Conservation (phyloP, 2,329 filamentous ascomycete species). For the Lachnellula cervina region DNA sequence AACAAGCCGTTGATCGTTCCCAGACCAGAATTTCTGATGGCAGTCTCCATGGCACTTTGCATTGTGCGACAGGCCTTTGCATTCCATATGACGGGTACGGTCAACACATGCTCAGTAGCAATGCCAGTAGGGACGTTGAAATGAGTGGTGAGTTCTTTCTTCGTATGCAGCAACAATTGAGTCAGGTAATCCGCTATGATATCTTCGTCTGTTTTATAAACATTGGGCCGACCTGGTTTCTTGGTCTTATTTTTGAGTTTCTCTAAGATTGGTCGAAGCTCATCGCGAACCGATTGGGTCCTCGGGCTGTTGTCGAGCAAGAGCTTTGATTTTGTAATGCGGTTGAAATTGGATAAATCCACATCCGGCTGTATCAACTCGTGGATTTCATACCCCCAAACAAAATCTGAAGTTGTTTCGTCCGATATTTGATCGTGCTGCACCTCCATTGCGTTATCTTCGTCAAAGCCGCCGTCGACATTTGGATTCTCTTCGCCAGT, state of each 20-base stretch:
- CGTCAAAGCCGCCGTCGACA: background rate
- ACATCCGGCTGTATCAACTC: background rate
- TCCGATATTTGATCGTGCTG: background rate
- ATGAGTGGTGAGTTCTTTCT: slow-evolving; percentile 1
- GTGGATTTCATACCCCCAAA: slow-evolving; percentile 10
- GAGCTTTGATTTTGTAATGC: slow-evolving; percentile 12
- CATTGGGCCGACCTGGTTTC: background rate
- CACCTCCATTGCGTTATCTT: slow-evolving; percentile 3
- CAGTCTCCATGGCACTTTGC: slow-evolving; percentile 13
- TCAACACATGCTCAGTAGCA: slow-evolving; percentile 12
- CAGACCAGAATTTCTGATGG: slow-evolving; percentile 4
- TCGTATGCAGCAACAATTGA: slow-evolving; percentile 13
- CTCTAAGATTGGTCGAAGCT: slow-evolving; percentile 3
- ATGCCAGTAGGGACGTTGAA: background rate
- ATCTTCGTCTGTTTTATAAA: slow-evolving; percentile 2
- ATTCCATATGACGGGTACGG: slow-evolving; percentile 14
- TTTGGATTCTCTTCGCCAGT: background rate
- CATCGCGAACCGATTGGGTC: slow-evolving; percentile 11
- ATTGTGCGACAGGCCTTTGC: slow-evolving; percentile 14
- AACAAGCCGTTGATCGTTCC: slow-evolving; percentile 21
- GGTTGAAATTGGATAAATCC: slow-evolving; percentile 4
- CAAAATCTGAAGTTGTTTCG: background rate
- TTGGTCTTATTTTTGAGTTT: background rate
- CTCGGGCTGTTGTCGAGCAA: slow-evolving; percentile 12
- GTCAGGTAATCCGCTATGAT: slow-evolving; percentile 16